Base-by-base conservation (phyloP, 192 early-diverging fungal species). In the Spinellus fusiger region DNA sequence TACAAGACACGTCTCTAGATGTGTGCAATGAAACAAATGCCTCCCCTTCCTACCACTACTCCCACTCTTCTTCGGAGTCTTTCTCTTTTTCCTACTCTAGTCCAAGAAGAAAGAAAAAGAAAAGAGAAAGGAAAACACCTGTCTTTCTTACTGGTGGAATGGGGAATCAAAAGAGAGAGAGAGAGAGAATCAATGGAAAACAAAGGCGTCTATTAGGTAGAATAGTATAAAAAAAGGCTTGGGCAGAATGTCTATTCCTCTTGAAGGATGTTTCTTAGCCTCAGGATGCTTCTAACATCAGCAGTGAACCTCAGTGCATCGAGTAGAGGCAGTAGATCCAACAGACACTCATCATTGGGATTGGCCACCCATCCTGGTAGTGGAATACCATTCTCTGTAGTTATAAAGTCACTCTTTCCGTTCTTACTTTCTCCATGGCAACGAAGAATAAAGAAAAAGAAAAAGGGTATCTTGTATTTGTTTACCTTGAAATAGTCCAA, bases 1-100 rank as follows among this genome's bases (percentile, higher is more conserved):
- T 97, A 95, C 77, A 98, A 98, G 75, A 96, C 96, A 20, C 86
- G 96, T 40, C 95, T 98, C 62, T 98, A 95, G 96, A 94, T 98
- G 93, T 90, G 68, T 49, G 72, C 68, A n/a, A 50, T 59, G n/a
- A n/a, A n/a, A n/a, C n/a, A n/a, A n/a, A n/a, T n/a, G n/a, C n/a
- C n/a, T n/a, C n/a, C n/a, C n/a, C n/a, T n/a, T n/a, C n/a, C n/a
- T n/a, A n/a, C n/a, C n/a, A n/a, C n/a, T n/a, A n/a, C n/a, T n/a
- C n/a, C n/a, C n/a, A n/a, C n/a, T n/a, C n/a, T n/a, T n/a, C n/a
- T n/a, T n/a, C n/a, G n/a, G n/a, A n/a, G n/a, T n/a, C n/a, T n/a
- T n/a, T n/a, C n/a, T n/a, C n/a, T n/a, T n/a, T n/a, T n/a, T n/a
- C n/a, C n/a, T n/a, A n/a, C n/a, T n/a, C n/a, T n/a, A n/a, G n/a